A percentile compares a stretch with the other conserved stretches of the same genome.
Conservation (phyloP, 2,329 filamentous ascomycete genomes). For the Pseudogymnoascus sp. region DNA sequence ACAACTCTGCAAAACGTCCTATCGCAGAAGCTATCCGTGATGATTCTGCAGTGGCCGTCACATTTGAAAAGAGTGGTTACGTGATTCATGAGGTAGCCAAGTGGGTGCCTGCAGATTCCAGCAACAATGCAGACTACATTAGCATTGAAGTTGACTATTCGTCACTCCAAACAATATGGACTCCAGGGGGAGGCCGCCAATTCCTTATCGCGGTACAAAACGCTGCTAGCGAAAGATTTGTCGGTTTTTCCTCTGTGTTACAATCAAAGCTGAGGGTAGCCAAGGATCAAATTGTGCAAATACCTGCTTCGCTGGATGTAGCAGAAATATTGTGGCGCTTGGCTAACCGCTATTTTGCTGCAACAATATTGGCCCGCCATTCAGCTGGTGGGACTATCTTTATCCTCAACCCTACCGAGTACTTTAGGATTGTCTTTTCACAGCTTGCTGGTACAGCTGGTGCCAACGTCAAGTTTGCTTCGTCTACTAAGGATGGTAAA, state of each 20-base stretch:
- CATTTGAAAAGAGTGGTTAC: conserved; percentile 13
- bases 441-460: not conserved
- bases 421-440: not conserved
- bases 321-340: not conserved
- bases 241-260: not conserved
- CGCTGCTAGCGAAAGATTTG: not conserved
- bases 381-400: not conserved
- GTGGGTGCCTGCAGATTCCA: not conserved
- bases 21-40: conserved; percentile 12
- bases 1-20: conserved; percentile 14
- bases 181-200: not conserved
- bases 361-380: not conserved
- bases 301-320: not conserved
- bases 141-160: not conserved
- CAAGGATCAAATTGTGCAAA: not conserved
- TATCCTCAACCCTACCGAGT: not conserved
- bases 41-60: conserved; percentile 14
- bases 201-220: not conserved
- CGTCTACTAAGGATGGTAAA: not conserved
- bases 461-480: not conserved
- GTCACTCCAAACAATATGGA: not conserved
- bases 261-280: not conserved
- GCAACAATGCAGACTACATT: not conserved
- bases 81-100: not conserved
- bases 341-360: not conserved